A percentile compares a stretch with the other conserved stretches of the same genome.
phyloP scores from a whole-genome alignment of 2,329 filamentous ascomycete genomes.

The Pseudocercospora fuligena region DNA sequence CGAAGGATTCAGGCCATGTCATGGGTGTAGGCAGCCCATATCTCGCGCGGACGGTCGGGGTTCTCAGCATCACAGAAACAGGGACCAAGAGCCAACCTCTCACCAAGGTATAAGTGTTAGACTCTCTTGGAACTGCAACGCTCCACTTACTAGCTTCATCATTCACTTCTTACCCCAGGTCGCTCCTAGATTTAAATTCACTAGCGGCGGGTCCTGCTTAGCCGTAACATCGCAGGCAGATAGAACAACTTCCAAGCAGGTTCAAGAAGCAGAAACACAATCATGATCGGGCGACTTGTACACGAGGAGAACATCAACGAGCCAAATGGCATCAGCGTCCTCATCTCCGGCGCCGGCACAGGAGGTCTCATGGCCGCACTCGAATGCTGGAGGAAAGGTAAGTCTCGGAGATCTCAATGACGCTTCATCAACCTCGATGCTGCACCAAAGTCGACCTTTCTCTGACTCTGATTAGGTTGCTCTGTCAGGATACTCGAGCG shows the following conservation, averaged over 20 bases:
- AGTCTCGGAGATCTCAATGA: not conserved
- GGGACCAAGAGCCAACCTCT: not conserved
- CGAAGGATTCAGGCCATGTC: not conserved
- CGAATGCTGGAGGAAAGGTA: constrained; percentile 29
- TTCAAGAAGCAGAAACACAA: not conserved
- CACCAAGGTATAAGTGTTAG: not conserved
- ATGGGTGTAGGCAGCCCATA: not conserved
- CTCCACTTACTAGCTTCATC: not conserved
- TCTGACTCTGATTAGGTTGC: not conserved
- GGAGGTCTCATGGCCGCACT: constrained; percentile 28
- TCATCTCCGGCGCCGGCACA: constrained; percentile 27
- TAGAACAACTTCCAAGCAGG: not conserved
- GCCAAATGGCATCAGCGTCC: constrained; percentile 6
- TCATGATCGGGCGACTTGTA: not conserved
- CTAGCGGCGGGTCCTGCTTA: not conserved
- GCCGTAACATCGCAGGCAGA: not conserved
- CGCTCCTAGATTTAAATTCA: not conserved
- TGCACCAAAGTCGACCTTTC: not conserved
- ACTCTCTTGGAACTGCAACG: not conserved
- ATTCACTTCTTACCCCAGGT: not conserved
- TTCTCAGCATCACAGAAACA: not conserved
- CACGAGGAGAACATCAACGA: not conserved
- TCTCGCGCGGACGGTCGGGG: not conserved
- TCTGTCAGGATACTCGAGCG: constrained; percentile 12
- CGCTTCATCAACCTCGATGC: not conserved